A percentile compares a stretch with the other conserved stretches of the same genome.
Conservation (phyloP, 768 basidiomycete genomes). For the Tricholoma sp. region DNA sequence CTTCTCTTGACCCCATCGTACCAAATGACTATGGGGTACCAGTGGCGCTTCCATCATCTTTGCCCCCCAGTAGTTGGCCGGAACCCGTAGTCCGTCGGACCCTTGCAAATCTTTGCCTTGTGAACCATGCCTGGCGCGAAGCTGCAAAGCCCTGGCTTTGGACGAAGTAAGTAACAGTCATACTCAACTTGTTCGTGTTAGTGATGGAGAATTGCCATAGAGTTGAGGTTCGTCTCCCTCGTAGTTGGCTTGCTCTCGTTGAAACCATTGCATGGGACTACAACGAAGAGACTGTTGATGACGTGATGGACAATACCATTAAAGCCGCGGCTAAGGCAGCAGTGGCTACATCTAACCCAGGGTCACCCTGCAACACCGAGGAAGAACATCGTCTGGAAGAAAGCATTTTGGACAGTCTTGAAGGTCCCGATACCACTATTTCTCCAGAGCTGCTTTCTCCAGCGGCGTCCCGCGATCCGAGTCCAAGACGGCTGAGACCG, state of each 20-base stretch:
- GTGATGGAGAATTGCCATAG: constrained; percentile 15
- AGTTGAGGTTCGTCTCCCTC: constrained; percentile 77
- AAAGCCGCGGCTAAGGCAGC: constrained; percentile 63
- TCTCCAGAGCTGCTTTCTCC: constrained; percentile 75
- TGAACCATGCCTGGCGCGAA: constrained; percentile 71
- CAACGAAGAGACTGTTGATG: constrained; percentile 58
- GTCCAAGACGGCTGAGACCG: constrained; percentile 66
- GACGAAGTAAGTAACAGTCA: constrained; percentile 45
- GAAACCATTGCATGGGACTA: constrained; percentile 76
- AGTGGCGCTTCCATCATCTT: constrained; percentile 65
- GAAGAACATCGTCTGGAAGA: constrained; percentile 52
- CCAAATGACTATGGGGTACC: constrained; percentile 44
- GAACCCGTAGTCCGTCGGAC: constrained; percentile 62
- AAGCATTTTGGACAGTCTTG: constrained; percentile 52
- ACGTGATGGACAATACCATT: constrained; percentile 62
- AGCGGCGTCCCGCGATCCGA: constrained; percentile 76
- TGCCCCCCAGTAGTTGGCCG: constrained; percentile 64
- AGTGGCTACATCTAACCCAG: constrained; percentile 38
- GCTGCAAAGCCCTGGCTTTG: constrained; percentile 89
- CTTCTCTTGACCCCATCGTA: constrained; percentile 70
- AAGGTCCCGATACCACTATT: constrained; percentile 64
- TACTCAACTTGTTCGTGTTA: background rate
- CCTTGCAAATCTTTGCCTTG: constrained; percentile 66
- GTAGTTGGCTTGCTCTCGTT: constrained; percentile 78
- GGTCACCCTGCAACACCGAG: constrained; percentile 28